Percentiles rank a stretch among this genome's conserved stretches.
Evolutionary conservation across 352 stramenopile genomes (phyloP).

Genomic region (Elongisporangium prolatum): DNA sequence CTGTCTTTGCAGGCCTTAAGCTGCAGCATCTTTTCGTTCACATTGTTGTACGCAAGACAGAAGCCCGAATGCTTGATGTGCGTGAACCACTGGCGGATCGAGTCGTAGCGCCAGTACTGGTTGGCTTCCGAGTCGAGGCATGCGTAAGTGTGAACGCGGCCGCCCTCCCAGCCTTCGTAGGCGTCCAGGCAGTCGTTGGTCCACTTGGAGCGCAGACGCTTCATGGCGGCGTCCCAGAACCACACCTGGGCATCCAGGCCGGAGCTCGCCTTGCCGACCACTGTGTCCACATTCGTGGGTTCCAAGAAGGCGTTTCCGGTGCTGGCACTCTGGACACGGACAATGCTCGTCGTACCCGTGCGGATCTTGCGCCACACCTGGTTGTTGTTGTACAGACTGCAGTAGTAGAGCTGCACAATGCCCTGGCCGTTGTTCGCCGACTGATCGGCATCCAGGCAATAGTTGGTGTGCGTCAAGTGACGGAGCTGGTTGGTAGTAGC

Average conservation of each 20-base stretch:
- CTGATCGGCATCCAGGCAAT: constrained; percentile 55
- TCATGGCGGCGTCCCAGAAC: constrained; percentile 41
- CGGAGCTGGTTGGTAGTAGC: constrained; percentile 31
- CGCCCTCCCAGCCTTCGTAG: constrained; percentile 49
- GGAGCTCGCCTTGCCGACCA: constrained; percentile 16
- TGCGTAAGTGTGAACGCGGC: constrained; percentile 45
- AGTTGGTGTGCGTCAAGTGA: constrained; percentile 37
- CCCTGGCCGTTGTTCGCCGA: constrained; percentile 25
- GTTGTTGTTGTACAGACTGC: constrained; percentile 57
- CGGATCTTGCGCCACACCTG: constrained; percentile 37
- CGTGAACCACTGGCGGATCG: constrained; percentile 28
- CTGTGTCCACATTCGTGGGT: constrained; percentile 21
- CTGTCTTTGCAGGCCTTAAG: constrained; percentile 38
- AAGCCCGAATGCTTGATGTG: constrained; percentile 43
- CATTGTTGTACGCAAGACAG: constrained; percentile 48
- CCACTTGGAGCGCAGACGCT: constrained; percentile 34
- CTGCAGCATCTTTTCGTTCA: constrained; percentile 37
- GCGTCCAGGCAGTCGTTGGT: constrained; percentile 50
- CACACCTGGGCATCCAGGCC: constrained; percentile 27
- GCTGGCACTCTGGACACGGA: constrained; percentile 21
- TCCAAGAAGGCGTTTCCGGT: constrained; percentile 20
- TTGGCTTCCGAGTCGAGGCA: constrained; percentile 51
- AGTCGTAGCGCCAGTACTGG: constrained; percentile 57
- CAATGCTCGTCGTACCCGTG: constrained; percentile 16
- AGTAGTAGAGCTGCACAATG: constrained; percentile 40